A percentile compares a stretch with the other conserved stretches of the same genome.
Conservation (phyloP, 306 rosid species). For the Styphnolobium japonicum region DNA sequence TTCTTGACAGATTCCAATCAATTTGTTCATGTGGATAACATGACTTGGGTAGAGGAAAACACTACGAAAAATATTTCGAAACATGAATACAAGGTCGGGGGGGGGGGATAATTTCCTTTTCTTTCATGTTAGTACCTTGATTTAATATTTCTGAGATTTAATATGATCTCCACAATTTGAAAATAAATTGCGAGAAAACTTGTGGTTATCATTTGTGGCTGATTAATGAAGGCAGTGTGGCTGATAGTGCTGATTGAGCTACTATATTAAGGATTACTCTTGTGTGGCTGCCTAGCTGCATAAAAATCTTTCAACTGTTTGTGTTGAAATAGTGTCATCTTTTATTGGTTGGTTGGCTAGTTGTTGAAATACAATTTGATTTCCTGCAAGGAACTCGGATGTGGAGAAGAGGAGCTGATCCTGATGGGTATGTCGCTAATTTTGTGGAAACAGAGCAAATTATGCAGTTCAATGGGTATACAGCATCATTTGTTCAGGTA, state of each 20-base stretch:
- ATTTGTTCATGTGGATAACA: too few relatives aligned
- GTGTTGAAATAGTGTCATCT: not conserved
- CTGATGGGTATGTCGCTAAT: constrained; percentile 88
- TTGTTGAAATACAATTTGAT: constrained; percentile 10
- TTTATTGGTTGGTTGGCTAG: not conserved
- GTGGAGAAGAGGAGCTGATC: constrained; percentile 95
- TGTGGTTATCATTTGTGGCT: not conserved
- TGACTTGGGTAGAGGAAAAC: too few relatives aligned
- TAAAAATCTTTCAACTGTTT: not conserved
- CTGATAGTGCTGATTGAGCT: not conserved
- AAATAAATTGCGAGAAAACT: not conserved
- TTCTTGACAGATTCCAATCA: too few relatives aligned
- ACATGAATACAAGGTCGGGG: too few relatives aligned
- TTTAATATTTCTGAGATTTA: too few relatives aligned
- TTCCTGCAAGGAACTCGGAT: constrained; percentile 71
- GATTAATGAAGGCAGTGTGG: not conserved
- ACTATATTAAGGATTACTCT: not conserved
- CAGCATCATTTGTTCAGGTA: constrained; percentile 85
- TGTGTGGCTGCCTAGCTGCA: not conserved
- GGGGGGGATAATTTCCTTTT: too few relatives aligned
- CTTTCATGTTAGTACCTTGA: too few relatives aligned
- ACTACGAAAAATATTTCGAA: too few relatives aligned
- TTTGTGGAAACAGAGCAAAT: constrained; percentile 86
- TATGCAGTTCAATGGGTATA: constrained; percentile 67
- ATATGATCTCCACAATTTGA: not conserved